Evolutionary conservation across 108 stramenopile genomes (phyloP).

Genomic region (Asterionellopsis glacialis): DNA sequence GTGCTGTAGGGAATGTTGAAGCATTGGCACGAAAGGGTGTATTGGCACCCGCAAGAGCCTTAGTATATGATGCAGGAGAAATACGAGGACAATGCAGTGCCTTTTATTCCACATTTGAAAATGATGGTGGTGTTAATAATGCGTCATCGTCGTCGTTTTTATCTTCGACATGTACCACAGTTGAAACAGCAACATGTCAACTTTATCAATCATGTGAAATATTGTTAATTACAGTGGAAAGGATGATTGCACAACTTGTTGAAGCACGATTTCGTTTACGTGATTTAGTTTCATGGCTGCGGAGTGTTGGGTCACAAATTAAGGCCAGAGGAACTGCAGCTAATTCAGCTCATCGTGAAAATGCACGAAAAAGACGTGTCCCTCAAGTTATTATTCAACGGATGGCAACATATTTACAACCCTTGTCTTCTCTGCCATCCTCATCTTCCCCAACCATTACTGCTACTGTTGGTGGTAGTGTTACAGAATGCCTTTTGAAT

Average conservation of each 20-base stretch:
- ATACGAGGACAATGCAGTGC: slow-evolving; percentile 42
- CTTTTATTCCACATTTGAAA: not conserved
- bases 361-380: slow-evolving; percentile 46
- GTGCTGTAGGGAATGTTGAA: slow-evolving; percentile 65
- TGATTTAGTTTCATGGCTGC: slow-evolving; percentile 67
- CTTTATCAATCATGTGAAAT: slow-evolving; percentile 30
- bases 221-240: slow-evolving; percentile 38
- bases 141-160: no score
- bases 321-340: slow-evolving; percentile 72
- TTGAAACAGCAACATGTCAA: not conserved
- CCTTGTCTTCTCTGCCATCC: not conserved
- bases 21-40: slow-evolving; percentile 38
- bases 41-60: slow-evolving; percentile 49
- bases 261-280: slow-evolving; percentile 57
- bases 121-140: not conserved
- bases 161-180: not conserved
- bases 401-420: slow-evolving; percentile 29
- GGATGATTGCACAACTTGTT: slow-evolving; percentile 41
- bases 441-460: not conserved
- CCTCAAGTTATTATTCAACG: slow-evolving; percentile 50
- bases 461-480: not conserved
- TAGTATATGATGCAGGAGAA: slow-evolving; percentile 55
- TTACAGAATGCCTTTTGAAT: not conserved
- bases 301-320: slow-evolving; percentile 64
- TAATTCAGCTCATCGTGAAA: slow-evolving; percentile 62